These are phyloP conservation scores for Vigna reflexopilosa DNA, from an alignment of 306 rosid genomes.

Conservation along the genomic window DNA sequence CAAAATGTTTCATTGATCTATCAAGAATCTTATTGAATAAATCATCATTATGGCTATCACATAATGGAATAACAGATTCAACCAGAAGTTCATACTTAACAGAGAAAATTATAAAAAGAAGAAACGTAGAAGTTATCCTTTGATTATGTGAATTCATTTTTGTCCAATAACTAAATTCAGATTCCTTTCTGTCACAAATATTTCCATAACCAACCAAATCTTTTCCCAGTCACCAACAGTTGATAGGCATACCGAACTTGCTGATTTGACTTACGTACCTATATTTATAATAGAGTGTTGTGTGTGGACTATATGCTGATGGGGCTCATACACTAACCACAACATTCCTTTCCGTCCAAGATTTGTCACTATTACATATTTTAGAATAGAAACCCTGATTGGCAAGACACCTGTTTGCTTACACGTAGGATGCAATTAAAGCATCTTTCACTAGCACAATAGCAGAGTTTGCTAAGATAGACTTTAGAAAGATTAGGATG, in stretches of 20 bases:
- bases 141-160: neutral
- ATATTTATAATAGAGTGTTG: neutral
- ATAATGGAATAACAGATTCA: constrained; percentile 24
- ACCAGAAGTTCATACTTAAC: constrained; percentile 21
- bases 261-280: neutral
- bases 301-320: neutral
- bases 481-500: neutral
- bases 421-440: neutral
- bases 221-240: neutral
- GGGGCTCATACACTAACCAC: neutral
- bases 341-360: neutral
- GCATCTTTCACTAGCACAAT: neutral
- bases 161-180: constrained; percentile 1
- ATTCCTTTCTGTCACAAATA: neutral
- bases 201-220: constrained; percentile 1
- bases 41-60: constrained; percentile 6
- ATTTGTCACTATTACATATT: neutral
- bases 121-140: neutral
- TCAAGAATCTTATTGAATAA: constrained; percentile 20
- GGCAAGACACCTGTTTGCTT: neutral
- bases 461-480: neutral
- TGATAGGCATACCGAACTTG: neutral
- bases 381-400: neutral
- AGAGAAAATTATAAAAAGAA: constrained; percentile 16
- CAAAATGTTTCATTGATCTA: neutral